Conservation (phyloP, 768 basidiomycete genomes). For the Lactarius tabidus region DNA sequence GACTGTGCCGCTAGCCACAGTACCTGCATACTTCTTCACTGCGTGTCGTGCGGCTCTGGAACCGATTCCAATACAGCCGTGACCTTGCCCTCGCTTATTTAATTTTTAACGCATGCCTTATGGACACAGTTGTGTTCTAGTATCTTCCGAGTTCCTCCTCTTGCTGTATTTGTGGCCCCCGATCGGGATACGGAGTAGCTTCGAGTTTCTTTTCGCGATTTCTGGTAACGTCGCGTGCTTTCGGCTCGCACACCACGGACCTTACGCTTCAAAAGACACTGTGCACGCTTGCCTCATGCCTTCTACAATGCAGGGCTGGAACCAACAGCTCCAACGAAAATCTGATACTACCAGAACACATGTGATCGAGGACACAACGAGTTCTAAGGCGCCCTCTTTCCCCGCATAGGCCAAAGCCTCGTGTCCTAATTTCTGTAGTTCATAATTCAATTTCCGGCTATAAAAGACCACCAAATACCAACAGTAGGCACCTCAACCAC, state of each 20-base stretch:
- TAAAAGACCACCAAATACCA: constrained; percentile 3
- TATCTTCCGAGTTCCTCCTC: neutral
- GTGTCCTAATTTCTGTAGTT: neutral
- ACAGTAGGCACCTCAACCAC: neutral
- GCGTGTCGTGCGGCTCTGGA: neutral
- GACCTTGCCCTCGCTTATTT: neutral
- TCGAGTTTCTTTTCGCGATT: neutral
- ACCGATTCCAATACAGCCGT: neutral
- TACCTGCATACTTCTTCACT: neutral
- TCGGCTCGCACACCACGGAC: neutral
- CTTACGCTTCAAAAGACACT: neutral
- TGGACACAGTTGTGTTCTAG: neutral
- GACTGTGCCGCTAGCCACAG: neutral
- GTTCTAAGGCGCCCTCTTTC: neutral
- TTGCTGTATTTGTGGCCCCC: neutral
- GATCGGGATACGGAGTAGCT: neutral
- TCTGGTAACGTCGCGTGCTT: neutral
- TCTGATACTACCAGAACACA: neutral
- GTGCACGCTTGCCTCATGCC: neutral
- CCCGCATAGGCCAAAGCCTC: neutral
- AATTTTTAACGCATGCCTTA: neutral
- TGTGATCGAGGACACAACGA: neutral
- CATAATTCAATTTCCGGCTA: neutral
- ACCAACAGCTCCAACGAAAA: neutral
- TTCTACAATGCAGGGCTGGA: neutral